A percentile compares a stretch with the other conserved stretches of the same genome.
Conservation (phyloP, 2,329 filamentous ascomycete genomes). For the Periglandula ipomoeae region DNA sequence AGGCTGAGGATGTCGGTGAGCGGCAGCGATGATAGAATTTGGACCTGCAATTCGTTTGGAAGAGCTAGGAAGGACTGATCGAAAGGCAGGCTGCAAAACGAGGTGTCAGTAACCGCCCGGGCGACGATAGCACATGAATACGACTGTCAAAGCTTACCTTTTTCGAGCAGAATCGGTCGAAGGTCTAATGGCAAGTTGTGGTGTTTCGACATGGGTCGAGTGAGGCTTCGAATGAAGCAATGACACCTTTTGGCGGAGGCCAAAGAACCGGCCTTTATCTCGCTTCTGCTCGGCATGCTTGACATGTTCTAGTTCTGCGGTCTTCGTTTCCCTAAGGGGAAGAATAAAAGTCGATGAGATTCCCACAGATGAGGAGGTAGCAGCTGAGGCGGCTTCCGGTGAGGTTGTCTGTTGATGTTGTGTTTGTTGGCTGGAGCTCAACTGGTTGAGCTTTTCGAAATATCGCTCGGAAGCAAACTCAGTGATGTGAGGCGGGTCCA, state of each 20-base stretch:
- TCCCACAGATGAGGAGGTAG: slow-evolving; percentile 13
- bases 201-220: slow-evolving; percentile 10
- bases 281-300: slow-evolving; percentile 26
- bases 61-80: slow-evolving; percentile 49
- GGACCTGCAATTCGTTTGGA: slow-evolving; percentile 53
- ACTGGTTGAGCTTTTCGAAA: slow-evolving; percentile 51
- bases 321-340: slow-evolving; percentile 34
- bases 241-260: slow-evolving; percentile 29
- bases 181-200: slow-evolving; percentile 6
- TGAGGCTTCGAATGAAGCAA: slow-evolving; percentile 26
- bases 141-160: slow-evolving; percentile 19
- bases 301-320: slow-evolving; percentile 20
- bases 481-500: slow-evolving; percentile 55
- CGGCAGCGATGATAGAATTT: slow-evolving; percentile 51
- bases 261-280: slow-evolving; percentile 34
- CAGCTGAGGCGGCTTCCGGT: not conserved
- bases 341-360: slow-evolving; percentile 39
- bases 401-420: slow-evolving; percentile 29
- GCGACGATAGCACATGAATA: no score
- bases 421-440: slow-evolving; percentile 34
- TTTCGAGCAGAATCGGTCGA: slow-evolving; percentile 21
- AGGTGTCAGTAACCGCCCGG: slow-evolving; percentile 11
- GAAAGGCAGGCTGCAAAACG: slow-evolving; percentile 32
- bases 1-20: slow-evolving; percentile 52
- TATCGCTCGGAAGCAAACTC: slow-evolving; percentile 59